Conservation (phyloP, 2,329 filamentous ascomycete genomes). For the Aspergillus aculeatus region DNA sequence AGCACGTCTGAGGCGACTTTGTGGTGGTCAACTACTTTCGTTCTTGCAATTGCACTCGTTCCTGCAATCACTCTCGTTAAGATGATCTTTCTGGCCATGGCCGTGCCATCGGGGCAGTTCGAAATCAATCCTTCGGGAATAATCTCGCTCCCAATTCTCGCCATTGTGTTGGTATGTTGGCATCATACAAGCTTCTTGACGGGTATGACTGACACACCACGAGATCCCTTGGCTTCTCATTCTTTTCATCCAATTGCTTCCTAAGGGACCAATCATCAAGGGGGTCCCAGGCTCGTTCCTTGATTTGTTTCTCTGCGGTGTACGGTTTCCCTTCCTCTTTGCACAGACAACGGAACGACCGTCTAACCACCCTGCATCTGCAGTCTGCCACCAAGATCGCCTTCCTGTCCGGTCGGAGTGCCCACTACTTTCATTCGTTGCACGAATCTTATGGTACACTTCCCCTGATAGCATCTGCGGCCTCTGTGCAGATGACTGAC, state of each 20-base stretch:
- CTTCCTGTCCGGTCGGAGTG: conserved; percentile 22
- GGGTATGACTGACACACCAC: neutral
- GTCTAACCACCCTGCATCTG: neutral
- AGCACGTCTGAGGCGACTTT: neutral
- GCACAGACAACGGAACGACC: neutral
- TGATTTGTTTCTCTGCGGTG: conserved; percentile 20
- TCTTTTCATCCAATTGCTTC: conserved; percentile 15
- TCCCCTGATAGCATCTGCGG: neutral
- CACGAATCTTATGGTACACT: conserved; percentile 20
- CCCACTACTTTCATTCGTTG: conserved; percentile 20
- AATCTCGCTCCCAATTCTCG: conserved; percentile 4
- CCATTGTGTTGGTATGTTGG: conserved; percentile 3
- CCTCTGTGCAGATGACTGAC: neutral
- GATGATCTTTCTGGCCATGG: conserved; percentile 5
- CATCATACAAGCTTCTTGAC: neutral
- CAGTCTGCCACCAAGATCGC: conserved; percentile 22
- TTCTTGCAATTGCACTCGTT: neutral
- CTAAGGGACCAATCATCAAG: conserved; percentile 20
- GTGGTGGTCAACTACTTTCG: neutral
- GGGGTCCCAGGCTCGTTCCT: conserved; percentile 17
- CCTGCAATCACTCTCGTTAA: neutral
- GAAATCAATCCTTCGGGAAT: conserved; percentile 3
- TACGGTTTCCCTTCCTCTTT: conserved; percentile 5
- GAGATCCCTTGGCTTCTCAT: conserved; percentile 17
- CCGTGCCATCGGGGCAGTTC: conserved; percentile 5